Base-by-base conservation (phyloP, 805 yeast species). In the Lipomyces sp. region DNA sequence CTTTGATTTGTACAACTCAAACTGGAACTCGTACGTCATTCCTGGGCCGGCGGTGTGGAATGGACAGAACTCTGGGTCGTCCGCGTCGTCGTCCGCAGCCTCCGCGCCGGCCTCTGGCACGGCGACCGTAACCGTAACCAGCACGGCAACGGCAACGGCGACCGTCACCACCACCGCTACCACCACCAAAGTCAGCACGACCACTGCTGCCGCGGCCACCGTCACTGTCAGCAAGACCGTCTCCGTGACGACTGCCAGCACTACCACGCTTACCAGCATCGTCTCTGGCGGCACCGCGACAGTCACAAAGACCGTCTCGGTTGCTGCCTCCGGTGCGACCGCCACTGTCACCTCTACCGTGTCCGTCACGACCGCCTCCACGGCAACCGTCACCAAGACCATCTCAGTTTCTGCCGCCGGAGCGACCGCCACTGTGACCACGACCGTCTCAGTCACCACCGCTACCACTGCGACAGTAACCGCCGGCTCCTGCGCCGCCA, bases 11-110 rank as follows among this genome's bases (percentile, higher is more conserved):
- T 51, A 53, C 29, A 45, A 51, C 37, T 31, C 39, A 11, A 31
- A 36, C 14, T 40, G 45, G 3, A 44, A 46, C 18, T 33, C 40
- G 8, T 53, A 53, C 38, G 44, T 45, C 16, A 34, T 51, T 37
- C 58, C 58, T 24, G 58, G 56, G 5, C 58, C 58, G n/a, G 28
- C 57, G 6, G 56, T 53, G 18, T 53, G 50, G 50, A 16, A 14
- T 26, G 21, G n/a, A 13, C 43, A 38, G 18, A 29, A 37, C 31
- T 23, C 41, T 11, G 43, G 49, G 3, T 24, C 24, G 14, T 35
- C 36, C 11, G 40, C n/a, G 41, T 18, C 34, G 14, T 31, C 34
- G 34, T 31, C 34, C 14, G 19, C 38, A 7, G 21, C 16, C 16
- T 13, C 41, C 8, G 16, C 23, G 26, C 7, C 41, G 3, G 19